phyloP scores from a whole-genome alignment of 371 early-diverging fungal genomes.

The Zancudomyces culisetae region DNA sequence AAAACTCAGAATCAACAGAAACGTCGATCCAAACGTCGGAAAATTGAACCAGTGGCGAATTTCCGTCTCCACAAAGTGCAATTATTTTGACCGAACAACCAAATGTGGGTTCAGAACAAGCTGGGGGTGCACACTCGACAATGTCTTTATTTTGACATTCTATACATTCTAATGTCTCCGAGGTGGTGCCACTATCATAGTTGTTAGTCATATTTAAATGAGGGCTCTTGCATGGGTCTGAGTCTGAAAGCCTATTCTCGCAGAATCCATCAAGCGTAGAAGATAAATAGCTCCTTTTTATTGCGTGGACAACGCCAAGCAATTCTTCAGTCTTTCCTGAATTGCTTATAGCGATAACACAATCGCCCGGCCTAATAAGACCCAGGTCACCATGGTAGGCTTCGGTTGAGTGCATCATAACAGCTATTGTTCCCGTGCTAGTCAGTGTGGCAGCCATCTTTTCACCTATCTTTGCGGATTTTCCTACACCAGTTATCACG shows the following conservation, averaged over 20 bases:
- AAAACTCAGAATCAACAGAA: constrained; percentile 27
- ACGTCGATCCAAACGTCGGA: constrained; percentile 42
- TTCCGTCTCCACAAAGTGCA: constrained; percentile 30
- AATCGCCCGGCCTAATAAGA: constrained; percentile 27
- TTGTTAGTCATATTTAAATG: neutral
- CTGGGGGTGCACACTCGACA: neutral
- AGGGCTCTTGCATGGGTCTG: neutral
- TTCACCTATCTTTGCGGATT: constrained; percentile 37
- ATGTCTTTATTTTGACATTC: neutral
- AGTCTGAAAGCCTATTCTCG: neutral
- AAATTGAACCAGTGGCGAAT: constrained; percentile 29
- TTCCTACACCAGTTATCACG: constrained; percentile 42
- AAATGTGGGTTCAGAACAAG: neutral
- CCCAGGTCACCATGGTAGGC: constrained; percentile 47
- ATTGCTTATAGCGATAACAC: constrained; percentile 35
- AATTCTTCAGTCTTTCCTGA: constrained; percentile 44
- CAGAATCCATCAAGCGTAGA: neutral
- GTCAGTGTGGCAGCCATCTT: constrained; percentile 44
- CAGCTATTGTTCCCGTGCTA: constrained; percentile 32
- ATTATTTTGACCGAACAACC: constrained; percentile 22
- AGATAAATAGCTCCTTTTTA: neutral
- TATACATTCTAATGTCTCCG: neutral
- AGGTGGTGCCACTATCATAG: neutral
- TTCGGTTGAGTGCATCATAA: constrained; percentile 39
- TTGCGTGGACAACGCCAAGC: constrained; percentile 6